Evolutionary conservation across 257 asterid genomes (phyloP).

Genomic region (Capsicum chinense): DNA sequence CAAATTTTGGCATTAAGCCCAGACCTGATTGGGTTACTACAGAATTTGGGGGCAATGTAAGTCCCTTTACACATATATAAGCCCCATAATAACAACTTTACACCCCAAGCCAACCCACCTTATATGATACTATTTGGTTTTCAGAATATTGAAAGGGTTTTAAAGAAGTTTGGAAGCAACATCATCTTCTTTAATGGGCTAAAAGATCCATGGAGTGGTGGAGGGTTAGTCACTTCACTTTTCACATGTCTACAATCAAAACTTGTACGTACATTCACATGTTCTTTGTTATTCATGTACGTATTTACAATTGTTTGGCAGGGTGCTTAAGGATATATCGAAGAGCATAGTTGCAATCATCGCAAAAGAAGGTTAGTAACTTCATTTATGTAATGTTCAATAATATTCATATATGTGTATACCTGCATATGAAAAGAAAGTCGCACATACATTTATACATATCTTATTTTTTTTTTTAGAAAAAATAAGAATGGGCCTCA

Average conservation of each 20-base stretch:
- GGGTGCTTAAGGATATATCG: constrained; percentile 80
- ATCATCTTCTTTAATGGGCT: constrained; percentile 87
- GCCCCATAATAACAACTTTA: neutral
- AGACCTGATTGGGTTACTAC: constrained; percentile 80
- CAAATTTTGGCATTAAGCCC: constrained; percentile 50
- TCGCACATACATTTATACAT: too few species aligned
- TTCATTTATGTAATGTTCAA: too few species aligned
- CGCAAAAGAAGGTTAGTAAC: constrained; percentile 62
- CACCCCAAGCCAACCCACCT: constrained; percentile 18
- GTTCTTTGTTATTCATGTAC: neutral
- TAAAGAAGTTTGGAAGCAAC: constrained; percentile 76
- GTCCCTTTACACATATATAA: constrained; percentile 26
- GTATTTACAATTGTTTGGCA: constrained; percentile 33
- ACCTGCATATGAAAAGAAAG: neutral
- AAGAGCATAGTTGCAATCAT: constrained; percentile 67
- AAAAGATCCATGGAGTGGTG: constrained; percentile 98
- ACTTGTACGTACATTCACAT: neutral
- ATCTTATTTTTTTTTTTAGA: too few species aligned
- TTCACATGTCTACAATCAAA: too few species aligned
- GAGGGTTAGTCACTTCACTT: constrained; percentile 56
- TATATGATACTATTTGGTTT: neutral
- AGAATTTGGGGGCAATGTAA: constrained; percentile 79
- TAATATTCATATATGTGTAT: neutral
- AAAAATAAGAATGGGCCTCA: too few species aligned
- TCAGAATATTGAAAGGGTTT: constrained; percentile 62